Evolutionary conservation across 768 basidiomycete species (phyloP).

Genomic region (Tulasnella calospora): DNA sequence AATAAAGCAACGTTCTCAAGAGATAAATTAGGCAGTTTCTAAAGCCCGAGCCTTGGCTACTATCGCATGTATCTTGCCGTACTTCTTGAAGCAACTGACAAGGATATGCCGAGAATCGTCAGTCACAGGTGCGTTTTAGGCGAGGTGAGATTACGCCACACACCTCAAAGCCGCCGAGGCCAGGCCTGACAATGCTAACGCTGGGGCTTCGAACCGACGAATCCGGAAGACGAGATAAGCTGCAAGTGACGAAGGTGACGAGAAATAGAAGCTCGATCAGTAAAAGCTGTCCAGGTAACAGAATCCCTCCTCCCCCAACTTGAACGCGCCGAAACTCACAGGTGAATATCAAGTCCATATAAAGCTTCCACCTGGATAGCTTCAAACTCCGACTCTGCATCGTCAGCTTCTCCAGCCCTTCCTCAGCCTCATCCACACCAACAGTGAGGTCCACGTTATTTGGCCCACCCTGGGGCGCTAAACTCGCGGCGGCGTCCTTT

Average conservation of each 20-base stretch:
- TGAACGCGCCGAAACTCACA: constrained; percentile 45
- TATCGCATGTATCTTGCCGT: constrained; percentile 43
- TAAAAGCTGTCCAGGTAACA: constrained; percentile 30
- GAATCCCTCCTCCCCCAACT: background rate
- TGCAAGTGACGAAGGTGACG: constrained; percentile 33
- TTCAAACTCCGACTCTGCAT: constrained; percentile 74
- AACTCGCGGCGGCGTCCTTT: constrained; percentile 9
- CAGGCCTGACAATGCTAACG: constrained; percentile 65
- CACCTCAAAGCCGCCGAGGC: constrained; percentile 71
- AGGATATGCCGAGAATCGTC: background rate
- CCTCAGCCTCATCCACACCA: constrained; percentile 48
- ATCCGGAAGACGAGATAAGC: constrained; percentile 77
- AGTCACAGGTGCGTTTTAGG: constrained; percentile 2
- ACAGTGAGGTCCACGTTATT: constrained; percentile 27
- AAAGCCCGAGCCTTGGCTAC: constrained; percentile 15
- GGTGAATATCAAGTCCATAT: constrained; percentile 84
- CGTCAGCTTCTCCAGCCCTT: constrained; percentile 50
- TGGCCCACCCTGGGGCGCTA: background rate
- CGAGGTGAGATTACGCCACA: constrained; percentile 25
- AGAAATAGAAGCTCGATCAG: background rate
- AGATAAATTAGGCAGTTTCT: background rate
- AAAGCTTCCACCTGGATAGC: constrained; percentile 61
- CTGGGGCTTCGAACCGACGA: constrained; percentile 52
- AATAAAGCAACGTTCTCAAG: background rate
- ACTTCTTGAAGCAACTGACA: constrained; percentile 65